Evolutionary conservation across 768 basidiomycete genomes (phyloP), one percentile per base, ranked within the genome.

Genomic region (Naganishia kalamii): DNA sequence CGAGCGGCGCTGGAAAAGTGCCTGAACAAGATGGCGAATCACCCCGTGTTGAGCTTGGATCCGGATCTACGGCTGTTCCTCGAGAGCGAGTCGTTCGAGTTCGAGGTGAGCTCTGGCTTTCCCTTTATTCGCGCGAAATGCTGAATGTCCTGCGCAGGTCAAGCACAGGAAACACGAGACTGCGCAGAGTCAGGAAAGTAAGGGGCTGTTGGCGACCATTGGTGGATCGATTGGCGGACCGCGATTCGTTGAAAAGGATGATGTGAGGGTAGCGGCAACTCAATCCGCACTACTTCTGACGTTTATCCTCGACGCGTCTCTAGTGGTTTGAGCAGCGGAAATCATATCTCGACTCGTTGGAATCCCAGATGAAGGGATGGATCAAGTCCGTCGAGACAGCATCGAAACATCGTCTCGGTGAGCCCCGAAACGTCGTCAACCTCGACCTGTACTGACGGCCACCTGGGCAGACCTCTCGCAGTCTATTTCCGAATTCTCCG

Each of bases 301-400:
- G 32, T 60, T 40, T 40, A 44, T 15, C 47, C 19, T 52, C 25
- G 33, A 13, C 27, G 60, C 27, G 50, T 52, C 30, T n/a, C n/a
- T 46, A 93, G 86, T 98, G 92, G 92, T 98, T 96, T 71, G 92
- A 96, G 71, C 84, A 85, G 68, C 87, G 92, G 75, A 90, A 88
- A 65, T 78, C 81, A 0, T 91, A 90, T 73, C 83, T 99, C 12
- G 93, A 98, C 70, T 86, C 86, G 46, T 83, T 98, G 23, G 96
- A 99, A 76, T 85, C 87, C 0, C 92, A 97, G 72, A 82, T 97
- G 19, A 87, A 89, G 25, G 85, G 86, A 2, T 82, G 97, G 1
- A 88, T 90, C 52, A 92, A 89, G 78, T 85, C 91, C 0, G 88
- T 98, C 54, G 89, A 94, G 65, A 62, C 82, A 0, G 89, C 91